Conservation (phyloP, 352 stramenopile genomes). For the Phytophthora tentaculata region DNA sequence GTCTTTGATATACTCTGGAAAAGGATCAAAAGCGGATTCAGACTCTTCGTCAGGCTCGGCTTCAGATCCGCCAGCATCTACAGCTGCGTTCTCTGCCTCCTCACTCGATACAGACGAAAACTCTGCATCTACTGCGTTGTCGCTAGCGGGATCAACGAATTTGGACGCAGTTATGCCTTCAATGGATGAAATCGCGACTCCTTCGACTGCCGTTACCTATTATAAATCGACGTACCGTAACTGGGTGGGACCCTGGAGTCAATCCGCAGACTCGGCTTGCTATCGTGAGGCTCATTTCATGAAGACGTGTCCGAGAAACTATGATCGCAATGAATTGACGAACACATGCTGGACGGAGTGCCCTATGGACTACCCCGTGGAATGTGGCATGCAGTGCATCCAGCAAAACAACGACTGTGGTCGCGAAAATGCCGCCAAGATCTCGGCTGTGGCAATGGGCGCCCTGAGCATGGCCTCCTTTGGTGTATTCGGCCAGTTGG, state of each 20-base stretch:
- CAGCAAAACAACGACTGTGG: conserved; percentile 63
- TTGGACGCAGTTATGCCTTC: conserved; percentile 1
- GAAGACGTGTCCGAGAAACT: conserved; percentile 36
- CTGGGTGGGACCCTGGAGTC: conserved; percentile 47
- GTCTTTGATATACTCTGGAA: conserved; percentile 25
- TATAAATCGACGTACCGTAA: conserved; percentile 31
- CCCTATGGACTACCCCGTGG: conserved; percentile 62
- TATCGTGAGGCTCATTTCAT: conserved; percentile 54
- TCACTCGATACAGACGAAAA: not conserved
- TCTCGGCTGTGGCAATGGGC: conserved; percentile 36
- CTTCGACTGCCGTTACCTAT: conserved; percentile 18
- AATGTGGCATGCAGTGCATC: conserved; percentile 68
- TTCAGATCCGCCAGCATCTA: not conserved
- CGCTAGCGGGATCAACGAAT: conserved; percentile 12
- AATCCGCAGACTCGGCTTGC: conserved; percentile 42
- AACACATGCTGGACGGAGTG: conserved; percentile 62
- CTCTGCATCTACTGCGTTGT: not conserved
- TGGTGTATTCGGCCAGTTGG: conserved; percentile 49
- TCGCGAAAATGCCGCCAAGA: conserved; percentile 43
- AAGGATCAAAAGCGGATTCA: conserved; percentile 10
- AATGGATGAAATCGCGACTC: conserved; percentile 16
- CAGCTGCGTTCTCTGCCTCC: not conserved
- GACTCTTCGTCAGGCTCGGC: not conserved
- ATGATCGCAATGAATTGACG: no score
- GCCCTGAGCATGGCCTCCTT: conserved; percentile 41